Evolutionary conservation across 306 rosid species (phyloP).

Genomic region (Casuarina cunninghamiana): DNA sequence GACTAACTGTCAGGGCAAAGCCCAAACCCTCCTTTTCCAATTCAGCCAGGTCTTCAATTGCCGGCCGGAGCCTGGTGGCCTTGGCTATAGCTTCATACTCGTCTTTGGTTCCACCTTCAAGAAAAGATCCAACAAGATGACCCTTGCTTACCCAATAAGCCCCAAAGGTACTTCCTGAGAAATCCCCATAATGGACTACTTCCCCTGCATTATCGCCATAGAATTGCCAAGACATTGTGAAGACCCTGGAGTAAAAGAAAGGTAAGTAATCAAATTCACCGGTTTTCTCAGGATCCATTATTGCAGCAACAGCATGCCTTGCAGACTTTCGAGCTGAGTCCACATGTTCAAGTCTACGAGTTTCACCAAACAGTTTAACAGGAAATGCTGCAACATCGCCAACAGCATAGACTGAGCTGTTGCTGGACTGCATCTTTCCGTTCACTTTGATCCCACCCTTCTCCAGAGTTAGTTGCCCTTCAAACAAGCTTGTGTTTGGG

Average conservation of each 20-base stretch:
- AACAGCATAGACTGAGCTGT: slow-evolving; percentile 80
- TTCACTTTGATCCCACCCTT: slow-evolving; percentile 99
- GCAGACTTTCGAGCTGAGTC: slow-evolving; percentile 92
- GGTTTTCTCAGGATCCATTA: slow-evolving; percentile 65
- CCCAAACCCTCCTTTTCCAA: slow-evolving; percentile 82
- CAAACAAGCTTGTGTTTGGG: slow-evolving; percentile 92
- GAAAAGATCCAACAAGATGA: slow-evolving; percentile 76
- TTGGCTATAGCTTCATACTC: slow-evolving; percentile 72
- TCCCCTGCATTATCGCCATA: slow-evolving; percentile 86
- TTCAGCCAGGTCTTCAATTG: slow-evolving; percentile 65
- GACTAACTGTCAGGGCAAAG: slow-evolving; percentile 61
- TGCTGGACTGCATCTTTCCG: slow-evolving; percentile 84
- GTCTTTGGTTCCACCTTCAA: slow-evolving; percentile 79
- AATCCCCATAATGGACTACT: slow-evolving; percentile 79
- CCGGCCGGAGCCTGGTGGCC: slow-evolving; percentile 72
- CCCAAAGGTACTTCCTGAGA: slow-evolving; percentile 73
- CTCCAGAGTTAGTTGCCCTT: slow-evolving; percentile 95
- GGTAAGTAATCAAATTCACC: slow-evolving; percentile 88
- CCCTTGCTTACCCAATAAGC: slow-evolving; percentile 90
- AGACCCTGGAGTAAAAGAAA: slow-evolving; percentile 92
- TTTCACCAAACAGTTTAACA: slow-evolving; percentile 83
- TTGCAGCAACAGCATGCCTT: slow-evolving; percentile 67
- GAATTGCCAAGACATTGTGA: slow-evolving; percentile 96
- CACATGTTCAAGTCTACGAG: slow-evolving; percentile 91
- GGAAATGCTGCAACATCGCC: slow-evolving; percentile 99